phyloP scores from a whole-genome alignment of 139 green algal genomes.

The Raphidocelis subcapitata region DNA sequence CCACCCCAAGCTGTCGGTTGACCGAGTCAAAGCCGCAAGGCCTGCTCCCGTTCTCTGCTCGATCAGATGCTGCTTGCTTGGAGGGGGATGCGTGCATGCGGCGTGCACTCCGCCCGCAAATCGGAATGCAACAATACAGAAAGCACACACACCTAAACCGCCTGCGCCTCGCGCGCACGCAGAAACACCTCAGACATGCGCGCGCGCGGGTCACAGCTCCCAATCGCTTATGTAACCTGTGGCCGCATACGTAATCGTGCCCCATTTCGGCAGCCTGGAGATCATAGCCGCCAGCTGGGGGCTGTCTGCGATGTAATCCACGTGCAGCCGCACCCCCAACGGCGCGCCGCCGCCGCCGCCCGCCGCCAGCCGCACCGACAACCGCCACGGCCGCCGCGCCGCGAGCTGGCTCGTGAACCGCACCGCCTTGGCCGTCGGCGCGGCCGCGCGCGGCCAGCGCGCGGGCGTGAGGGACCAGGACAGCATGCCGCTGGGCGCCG shows the following conservation, averaged over 20 bases:
- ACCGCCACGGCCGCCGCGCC: not conserved
- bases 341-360: not conserved
- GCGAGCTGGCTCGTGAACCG: slow-evolving; percentile 26
- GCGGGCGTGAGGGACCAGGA: slow-evolving; percentile 10
- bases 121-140: no score
- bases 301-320: slow-evolving; percentile 8
- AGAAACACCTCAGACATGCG: no score
- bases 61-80: no score
- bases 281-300: slow-evolving; percentile 3
- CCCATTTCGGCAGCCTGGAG: slow-evolving; percentile 15
- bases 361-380: not conserved
- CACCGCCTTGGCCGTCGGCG: slow-evolving; percentile 1
- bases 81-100: no score
- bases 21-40: no score
- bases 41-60: no score
- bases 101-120: no score
- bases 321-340: slow-evolving; percentile 25
- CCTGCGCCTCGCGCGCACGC: no score
- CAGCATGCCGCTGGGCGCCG: not conserved
- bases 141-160: no score
- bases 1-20: no score
- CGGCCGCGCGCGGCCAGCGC: not conserved
- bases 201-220: slow-evolving; percentile 21
- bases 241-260: slow-evolving; percentile 13
- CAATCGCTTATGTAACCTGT: slow-evolving; percentile 20